Evolutionary conservation across 345 rosid species (phyloP).

Genomic region (Citrus hindsii): DNA sequence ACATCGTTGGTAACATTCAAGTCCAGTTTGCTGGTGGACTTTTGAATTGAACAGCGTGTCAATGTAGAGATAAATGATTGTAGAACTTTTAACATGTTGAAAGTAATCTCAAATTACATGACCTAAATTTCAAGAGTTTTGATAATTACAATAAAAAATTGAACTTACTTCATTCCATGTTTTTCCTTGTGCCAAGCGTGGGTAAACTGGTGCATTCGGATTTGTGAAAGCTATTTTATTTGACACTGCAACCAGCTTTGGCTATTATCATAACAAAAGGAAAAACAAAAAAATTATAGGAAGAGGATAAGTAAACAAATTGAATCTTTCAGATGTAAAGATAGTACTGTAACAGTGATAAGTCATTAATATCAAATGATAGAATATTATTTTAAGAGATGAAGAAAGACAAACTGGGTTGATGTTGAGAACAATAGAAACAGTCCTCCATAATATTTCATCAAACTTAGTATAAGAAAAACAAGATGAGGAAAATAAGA

Average conservation of each 20-base stretch:
- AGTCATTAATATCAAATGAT: background rate
- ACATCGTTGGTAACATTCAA: background rate
- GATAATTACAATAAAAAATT: background rate
- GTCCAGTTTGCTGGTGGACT: background rate
- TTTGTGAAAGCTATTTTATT: conserved; percentile 49
- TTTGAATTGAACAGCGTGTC: background rate
- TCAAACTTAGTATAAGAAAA: background rate
- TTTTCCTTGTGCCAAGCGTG: conserved; percentile 67
- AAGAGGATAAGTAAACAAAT: background rate
- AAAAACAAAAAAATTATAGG: background rate
- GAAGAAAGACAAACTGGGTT: background rate
- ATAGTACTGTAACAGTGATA: background rate
- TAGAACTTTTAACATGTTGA: background rate
- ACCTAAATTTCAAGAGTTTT: background rate
- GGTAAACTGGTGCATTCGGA: conserved; percentile 71
- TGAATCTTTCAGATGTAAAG: background rate
- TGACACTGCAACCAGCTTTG: conserved; percentile 65
- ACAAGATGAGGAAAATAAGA: background rate
- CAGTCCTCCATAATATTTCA: background rate
- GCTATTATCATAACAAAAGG: conserved; percentile 30
- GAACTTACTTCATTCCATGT: conserved; percentile 65
- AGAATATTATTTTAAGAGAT: background rate
- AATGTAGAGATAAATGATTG: background rate
- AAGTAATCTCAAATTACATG: background rate
- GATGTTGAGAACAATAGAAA: background rate